These are phyloP conservation scores for Collybia nuda DNA, from an alignment of 768 basidiomycete genomes.

Conservation along the genomic window DNA sequence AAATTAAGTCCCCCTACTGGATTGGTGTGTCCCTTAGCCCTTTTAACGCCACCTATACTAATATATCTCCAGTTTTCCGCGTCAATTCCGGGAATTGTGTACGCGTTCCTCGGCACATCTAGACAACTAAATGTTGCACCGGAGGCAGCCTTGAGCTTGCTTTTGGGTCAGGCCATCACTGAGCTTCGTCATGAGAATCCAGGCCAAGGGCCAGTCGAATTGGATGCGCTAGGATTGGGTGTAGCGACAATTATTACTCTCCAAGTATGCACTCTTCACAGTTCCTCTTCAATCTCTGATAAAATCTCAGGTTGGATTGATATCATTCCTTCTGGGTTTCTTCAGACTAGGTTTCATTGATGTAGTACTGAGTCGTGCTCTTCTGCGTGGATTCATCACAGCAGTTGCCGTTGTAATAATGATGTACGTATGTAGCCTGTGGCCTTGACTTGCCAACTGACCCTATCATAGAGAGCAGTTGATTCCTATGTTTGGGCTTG, in stretches of 20 bases:
- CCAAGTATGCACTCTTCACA: slow-evolving; percentile 50
- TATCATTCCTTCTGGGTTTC: slow-evolving; percentile 84
- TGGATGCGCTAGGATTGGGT: slow-evolving; percentile 57
- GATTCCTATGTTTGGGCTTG: slow-evolving; percentile 88
- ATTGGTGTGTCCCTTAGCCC: slow-evolving; percentile 50
- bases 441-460: neutral
- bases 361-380: slow-evolving; percentile 86
- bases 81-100: slow-evolving; percentile 83
- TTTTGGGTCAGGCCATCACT: slow-evolving; percentile 84
- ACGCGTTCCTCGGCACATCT: slow-evolving; percentile 87
- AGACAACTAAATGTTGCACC: slow-evolving; percentile 82
- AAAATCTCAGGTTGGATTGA: slow-evolving; percentile 65
- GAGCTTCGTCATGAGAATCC: slow-evolving; percentile 55
- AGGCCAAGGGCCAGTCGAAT: slow-evolving; percentile 40
- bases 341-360: slow-evolving; percentile 92
- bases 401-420: slow-evolving; percentile 85
- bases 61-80: slow-evolving; percentile 63
- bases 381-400: slow-evolving; percentile 84
- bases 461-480: slow-evolving; percentile 63
- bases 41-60: neutral
- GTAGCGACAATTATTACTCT: slow-evolving; percentile 83
- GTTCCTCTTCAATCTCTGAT: neutral
- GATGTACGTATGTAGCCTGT: slow-evolving; percentile 48
- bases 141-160: slow-evolving; percentile 83
- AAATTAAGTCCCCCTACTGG: slow-evolving; percentile 84